phyloP scores from a whole-genome alignment of 257 asterid genomes.

The Fraxinus anomala region DNA sequence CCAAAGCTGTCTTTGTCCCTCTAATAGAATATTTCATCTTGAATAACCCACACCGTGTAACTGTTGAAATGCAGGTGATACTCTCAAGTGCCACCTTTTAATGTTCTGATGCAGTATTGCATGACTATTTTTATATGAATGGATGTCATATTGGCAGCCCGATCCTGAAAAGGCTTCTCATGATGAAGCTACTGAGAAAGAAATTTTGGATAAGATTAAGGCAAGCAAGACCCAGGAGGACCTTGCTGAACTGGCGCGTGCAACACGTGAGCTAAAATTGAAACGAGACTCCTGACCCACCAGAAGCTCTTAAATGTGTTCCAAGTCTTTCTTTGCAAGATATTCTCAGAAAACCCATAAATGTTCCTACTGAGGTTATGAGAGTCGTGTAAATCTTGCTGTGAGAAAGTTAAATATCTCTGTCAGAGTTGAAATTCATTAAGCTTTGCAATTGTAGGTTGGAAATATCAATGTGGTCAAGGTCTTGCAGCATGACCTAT shows the following conservation, averaged over 20 bases:
- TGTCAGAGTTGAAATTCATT: slow-evolving; percentile 26
- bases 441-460: slow-evolving; percentile 50
- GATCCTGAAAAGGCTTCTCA: slow-evolving; percentile 89
- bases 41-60: slow-evolving; percentile 77
- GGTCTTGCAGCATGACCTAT: slow-evolving; percentile 83
- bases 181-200: slow-evolving; percentile 84
- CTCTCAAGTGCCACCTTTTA: slow-evolving; percentile 21
- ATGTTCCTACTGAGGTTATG: slow-evolving; percentile 84
- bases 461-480: slow-evolving; percentile 72
- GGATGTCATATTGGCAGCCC: slow-evolving; percentile 60
- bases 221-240: slow-evolving; percentile 87
- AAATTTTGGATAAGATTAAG: slow-evolving; percentile 68
- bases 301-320: slow-evolving; percentile 87
- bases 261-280: slow-evolving; percentile 80
- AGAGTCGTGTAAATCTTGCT: slow-evolving; percentile 18
- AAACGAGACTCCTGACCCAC: slow-evolving; percentile 97
- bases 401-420: slow-evolving; percentile 9
- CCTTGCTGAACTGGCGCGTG: slow-evolving; percentile 96
- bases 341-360: slow-evolving; percentile 78
- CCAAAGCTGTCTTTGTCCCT: slow-evolving; percentile 94
- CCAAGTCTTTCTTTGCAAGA: slow-evolving; percentile 88
- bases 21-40: slow-evolving; percentile 75
- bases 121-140: slow-evolving; percentile 26
- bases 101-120: slow-evolving; percentile 24
- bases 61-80: slow-evolving; percentile 95